Evolutionary conservation across 1,284 basidiomycete genomes (phyloP), one percentile per base, ranked within the genome.

Genomic region (Waitea zeae): DNA sequence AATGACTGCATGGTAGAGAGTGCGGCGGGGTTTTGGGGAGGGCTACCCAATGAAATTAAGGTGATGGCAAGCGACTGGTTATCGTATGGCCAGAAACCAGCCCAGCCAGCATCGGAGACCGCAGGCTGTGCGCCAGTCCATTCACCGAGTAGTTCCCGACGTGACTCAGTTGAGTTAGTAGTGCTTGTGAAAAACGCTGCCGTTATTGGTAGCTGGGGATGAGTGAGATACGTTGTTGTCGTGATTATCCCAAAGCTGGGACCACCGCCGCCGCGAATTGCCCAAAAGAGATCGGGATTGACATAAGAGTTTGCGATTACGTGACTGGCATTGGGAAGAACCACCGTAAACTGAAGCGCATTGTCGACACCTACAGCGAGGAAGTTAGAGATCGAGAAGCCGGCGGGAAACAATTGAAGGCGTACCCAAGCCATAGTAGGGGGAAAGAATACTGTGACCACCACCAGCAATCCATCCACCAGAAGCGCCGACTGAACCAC

Each of bases 201-300:
- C 38, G 26, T 51, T 4, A 14, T 48, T 3, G 48, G 39, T 6
- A 52, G 38, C 3, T 30, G 37, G n/a, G 47, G 49, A 19, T 46
- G 45, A 6, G 33, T 34, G 7, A 11, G 33, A 34, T 34, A 34
- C 17, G 33, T 34, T 18, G 17, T 22, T 18, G 33, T 22, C 9
- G 18, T 52, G 12, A 64, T 49, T 28, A 64, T 49, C 20, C 59
- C 61, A 37, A 49, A 65, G 7, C 57, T 62, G 3, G 58, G 49
- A 3, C 61, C 62, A 1, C 67, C 65, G 2, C 66, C 65, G 1
- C 65, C 66, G 17, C 61, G 56, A 34, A 69, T 44, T 0, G 64
- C 64, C 58, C 62, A 68, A 47, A 67, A 70, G 5, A 68, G 46
- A 38, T 62, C 56, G 1, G 50, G 4, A 41, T 62, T 47, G 11